Evolutionary conservation across 2,329 filamentous ascomycete species (phyloP), one percentile per base, ranked within the genome.

Genomic region (Laburnicola sp.): DNA sequence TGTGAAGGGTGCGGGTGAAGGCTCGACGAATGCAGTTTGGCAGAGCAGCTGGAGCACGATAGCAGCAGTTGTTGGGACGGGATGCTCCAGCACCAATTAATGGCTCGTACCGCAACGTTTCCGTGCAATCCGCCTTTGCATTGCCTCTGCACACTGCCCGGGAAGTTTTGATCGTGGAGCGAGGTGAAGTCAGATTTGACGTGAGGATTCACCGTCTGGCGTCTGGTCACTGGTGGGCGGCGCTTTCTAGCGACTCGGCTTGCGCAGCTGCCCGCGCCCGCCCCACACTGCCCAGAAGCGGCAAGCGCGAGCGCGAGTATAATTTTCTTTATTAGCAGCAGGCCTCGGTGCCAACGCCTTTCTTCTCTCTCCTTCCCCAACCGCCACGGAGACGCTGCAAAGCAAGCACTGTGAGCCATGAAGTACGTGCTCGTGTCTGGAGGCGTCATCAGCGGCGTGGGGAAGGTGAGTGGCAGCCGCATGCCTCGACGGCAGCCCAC

Each of bases 351-450:
- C 54, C 16, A 56, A n/a, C 38, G 51, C 59, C 70, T 73, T 68
- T 68, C 67, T 74, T 68, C 73, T 65, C 64, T 70, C 73, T 74
- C 74, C 70, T 74, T 72, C 66, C 69, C 70, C 71, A 69, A 62
- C 58, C 64, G 66, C 66, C 71, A 65, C 55, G 68, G 65, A 72
- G 71, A 51, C 61, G 63, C 72, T 68, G 67, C 69, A 69, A 16
- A 59, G 70, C 64, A 71, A 84, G 16, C 16, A 16, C 16, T 16
- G 16, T 16, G 16, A 16, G 16, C 77, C 68, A 91, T 91, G 87
- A 89, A 90, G 78, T 90, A 90, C 80, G 86, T 91, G 74, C 80
- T 91, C 61, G 87, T 91, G 62, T 89, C 86, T 63, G 88, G 88
- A 81, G 88, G 87, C 57, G 69, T 72, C 48, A 72, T 71, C 58